A percentile compares a stretch with the other conserved stretches of the same genome.
These are phyloP conservation scores for Mycena indigotica DNA, from an alignment of 768 basidiomycete genomes.

Conservation along the genomic window DNA sequence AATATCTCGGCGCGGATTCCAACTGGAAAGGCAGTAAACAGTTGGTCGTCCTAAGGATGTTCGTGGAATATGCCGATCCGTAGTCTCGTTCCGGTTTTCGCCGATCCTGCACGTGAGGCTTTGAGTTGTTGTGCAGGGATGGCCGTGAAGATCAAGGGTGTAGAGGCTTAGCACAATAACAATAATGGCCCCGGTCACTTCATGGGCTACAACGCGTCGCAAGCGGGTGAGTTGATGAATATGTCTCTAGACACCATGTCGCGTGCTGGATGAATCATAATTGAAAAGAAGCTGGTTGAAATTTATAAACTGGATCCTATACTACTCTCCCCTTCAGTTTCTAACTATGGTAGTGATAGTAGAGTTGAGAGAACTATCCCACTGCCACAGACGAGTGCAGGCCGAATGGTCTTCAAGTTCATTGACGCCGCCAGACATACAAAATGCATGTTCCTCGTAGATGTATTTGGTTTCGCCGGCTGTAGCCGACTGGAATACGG, in stretches of 20 bases:
- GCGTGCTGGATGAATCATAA: not conserved
- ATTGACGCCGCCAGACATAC: too few relatives aligned
- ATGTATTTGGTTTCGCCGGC: too few relatives aligned
- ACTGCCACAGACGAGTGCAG: too few relatives aligned
- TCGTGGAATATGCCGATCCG: not conserved
- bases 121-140: too few relatives aligned
- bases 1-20: constrained; percentile 54
- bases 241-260: not conserved
- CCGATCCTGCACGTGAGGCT: too few relatives aligned
- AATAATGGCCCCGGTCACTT: constrained; percentile 14
- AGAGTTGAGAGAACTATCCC: too few relatives aligned
- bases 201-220: constrained; percentile 16
- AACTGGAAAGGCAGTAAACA: constrained; percentile 42
- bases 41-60: too few relatives aligned
- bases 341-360: too few relatives aligned
- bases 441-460: too few relatives aligned
- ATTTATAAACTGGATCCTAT: constrained; percentile 1
- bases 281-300: constrained; percentile 7
- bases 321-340: too few relatives aligned
- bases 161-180: constrained; percentile 16
- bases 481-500: too few relatives aligned
- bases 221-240: constrained; percentile 8
- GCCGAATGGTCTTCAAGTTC: too few relatives aligned
- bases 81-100: not conserved
- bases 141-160: constrained; percentile 3